Percentiles rank a stretch among this genome's conserved stretches.
phyloP scores from a whole-genome alignment of 139 green algal genomes.

The Tetradesmus lagerheimii region DNA sequence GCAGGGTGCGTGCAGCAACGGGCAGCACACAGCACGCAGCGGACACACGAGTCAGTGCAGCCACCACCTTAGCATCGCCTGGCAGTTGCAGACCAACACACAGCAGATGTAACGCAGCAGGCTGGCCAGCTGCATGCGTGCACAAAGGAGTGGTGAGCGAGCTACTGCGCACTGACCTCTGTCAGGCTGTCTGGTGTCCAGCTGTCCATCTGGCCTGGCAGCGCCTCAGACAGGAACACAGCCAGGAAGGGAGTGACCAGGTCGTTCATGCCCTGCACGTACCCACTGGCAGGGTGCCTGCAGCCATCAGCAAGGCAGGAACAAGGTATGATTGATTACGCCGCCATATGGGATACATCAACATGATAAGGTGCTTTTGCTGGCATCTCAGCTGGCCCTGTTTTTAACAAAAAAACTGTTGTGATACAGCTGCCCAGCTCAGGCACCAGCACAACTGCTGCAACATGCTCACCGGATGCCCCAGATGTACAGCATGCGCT shows the following conservation, averaged over 20 bases:
- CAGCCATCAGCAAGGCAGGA: slow-evolving; percentile 28
- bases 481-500: slow-evolving; percentile 97
- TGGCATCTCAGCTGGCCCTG: no score
- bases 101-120: neutral
- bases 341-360: neutral
- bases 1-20: neutral
- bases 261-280: slow-evolving; percentile 99
- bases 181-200: slow-evolving; percentile 72
- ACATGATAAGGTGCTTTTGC: neutral
- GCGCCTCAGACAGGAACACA: slow-evolving; percentile 90
- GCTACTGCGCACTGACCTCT: slow-evolving; percentile 53
- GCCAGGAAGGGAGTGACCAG: slow-evolving; percentile 96
- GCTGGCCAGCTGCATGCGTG: neutral
- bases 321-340: neutral
- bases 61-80: neutral
- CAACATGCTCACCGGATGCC: slow-evolving; percentile 74
- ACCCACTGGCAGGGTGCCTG: slow-evolving; percentile 93
- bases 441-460: no score
- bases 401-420: no score
- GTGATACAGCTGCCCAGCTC: no score
- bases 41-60: neutral
- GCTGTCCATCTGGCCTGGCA: slow-evolving; percentile 69
- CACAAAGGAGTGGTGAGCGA: neutral
- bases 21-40: neutral
- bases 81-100: no score